Evolutionary conservation across 2,329 filamentous ascomycete species (phyloP), one percentile per base, ranked within the genome.

Genomic region (Ophiostoma perfectum): DNA sequence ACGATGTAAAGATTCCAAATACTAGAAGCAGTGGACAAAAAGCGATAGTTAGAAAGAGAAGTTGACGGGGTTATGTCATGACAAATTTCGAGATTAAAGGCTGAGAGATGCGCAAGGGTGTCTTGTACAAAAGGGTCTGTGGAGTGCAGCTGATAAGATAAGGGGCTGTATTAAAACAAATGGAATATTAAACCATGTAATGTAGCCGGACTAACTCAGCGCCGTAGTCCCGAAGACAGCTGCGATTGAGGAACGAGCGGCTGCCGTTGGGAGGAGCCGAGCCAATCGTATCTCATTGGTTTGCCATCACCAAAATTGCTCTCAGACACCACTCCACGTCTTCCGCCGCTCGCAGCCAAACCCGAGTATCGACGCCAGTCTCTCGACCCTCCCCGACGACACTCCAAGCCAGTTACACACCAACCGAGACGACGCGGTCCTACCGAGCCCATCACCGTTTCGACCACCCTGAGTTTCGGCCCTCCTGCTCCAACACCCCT

Each of bases 301-400:
- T 72, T 69, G 67, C 68, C 70, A 72, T 71, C 68, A 69, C 70
- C 70, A 70, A 69, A 69, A 64, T 66, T 60, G 65, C 65, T 66
- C 49, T 8, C 41, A 42, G 12, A n/a, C 41, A 67, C 66, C 42
- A 42, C 66, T 27, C 58, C 67, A 68, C 67, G 67, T 39, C 67
- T 14, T 38, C 36, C 49, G 62, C 52, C n/a, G 39, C 27, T 44
- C 41, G 41, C 66, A 49, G 47, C 58, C 44, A n/a, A 16, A 18
- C 11, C 39, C 60, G 16, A 63, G 39, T n/a, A 44, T 63, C 16
- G 38, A 18, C 11, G 14, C 60, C 8, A 63, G 39, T n/a, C 18
- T 42, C 16, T 41, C 60, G 60, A 63, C 39, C 39, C 58, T 63
- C 55, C 27, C 55, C 60, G 60, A 63, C 60, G 39, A 44, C 60